phyloP scores from a whole-genome alignment of 78 protist genomes.

The Capsaspora owczarzaki region DNA sequence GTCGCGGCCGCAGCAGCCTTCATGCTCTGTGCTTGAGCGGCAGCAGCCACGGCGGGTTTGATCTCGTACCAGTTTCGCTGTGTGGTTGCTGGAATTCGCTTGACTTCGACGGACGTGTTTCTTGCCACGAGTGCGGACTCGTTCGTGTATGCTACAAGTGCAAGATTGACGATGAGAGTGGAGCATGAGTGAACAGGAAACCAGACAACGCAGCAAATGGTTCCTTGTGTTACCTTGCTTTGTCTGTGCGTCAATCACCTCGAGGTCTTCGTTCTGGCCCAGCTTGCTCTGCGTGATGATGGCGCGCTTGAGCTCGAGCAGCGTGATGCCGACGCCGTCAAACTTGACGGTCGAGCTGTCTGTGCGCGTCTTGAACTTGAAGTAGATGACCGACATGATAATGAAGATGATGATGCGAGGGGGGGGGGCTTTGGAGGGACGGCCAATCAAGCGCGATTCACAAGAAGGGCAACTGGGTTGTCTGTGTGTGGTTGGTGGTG shows the following conservation, averaged over 20 bases:
- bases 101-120: slow-evolving; percentile 18
- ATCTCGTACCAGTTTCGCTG: no score
- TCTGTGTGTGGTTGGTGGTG: no score
- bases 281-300: slow-evolving; percentile 6
- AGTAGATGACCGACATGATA: slow-evolving; percentile 23
- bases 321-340: slow-evolving; percentile 20
- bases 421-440: no score
- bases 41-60: no score
- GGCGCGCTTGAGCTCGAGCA: slow-evolving; percentile 12
- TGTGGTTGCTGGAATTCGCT: neutral
- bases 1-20: no score
- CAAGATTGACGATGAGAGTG: neutral
- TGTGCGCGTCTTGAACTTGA: slow-evolving; percentile 20
- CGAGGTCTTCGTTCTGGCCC: slow-evolving; percentile 18
- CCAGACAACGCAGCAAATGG: neutral
- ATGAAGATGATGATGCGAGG: neutral
- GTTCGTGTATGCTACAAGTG: slow-evolving; percentile 7
- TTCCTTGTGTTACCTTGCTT: neutral
- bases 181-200: neutral
- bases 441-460: no score
- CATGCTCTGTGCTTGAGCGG: no score
- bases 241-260: slow-evolving; percentile 21
- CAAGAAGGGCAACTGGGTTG: no score
- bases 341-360: slow-evolving; percentile 14
- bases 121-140: neutral